A percentile compares a stretch with the other conserved stretches of the same genome.
phyloP scores from a whole-genome alignment of 768 basidiomycete genomes.

The Zangia roseola region DNA sequence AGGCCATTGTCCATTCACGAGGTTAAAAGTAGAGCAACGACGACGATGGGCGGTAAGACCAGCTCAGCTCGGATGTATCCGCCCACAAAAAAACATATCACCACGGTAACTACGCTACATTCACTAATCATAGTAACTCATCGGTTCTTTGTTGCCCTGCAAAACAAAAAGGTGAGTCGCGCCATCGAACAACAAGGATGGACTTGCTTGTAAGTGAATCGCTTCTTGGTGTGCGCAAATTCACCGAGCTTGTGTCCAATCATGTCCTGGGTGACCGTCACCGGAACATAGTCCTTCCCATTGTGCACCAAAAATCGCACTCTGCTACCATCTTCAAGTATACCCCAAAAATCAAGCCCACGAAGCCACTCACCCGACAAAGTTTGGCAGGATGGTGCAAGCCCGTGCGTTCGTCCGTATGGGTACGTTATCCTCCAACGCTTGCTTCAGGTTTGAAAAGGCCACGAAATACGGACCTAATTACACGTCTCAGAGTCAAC shows the following conservation, averaged over 20 bases:
- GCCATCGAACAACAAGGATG: not conserved
- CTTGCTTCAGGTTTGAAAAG: conserved; percentile 84
- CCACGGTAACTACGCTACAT: conserved; percentile 24
- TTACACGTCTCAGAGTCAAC: not conserved
- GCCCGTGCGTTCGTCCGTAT: conserved; percentile 86
- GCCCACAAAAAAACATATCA: conserved; percentile 21
- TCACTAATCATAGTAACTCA: not conserved
- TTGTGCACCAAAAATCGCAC: conserved; percentile 93
- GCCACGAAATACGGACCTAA: conserved; percentile 95
- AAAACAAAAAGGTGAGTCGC: conserved; percentile 2
- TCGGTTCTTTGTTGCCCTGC: conserved; percentile 43
- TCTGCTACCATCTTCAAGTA: conserved; percentile 36
- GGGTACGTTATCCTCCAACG: conserved; percentile 76
- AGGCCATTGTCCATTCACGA: conserved; percentile 40
- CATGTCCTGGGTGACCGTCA: conserved; percentile 93
- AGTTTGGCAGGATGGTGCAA: conserved; percentile 93
- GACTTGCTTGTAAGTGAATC: conserved; percentile 81
- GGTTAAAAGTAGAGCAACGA: not conserved
- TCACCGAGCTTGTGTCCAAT: conserved; percentile 98
- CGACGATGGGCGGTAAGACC: not conserved
- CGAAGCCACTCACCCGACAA: conserved; percentile 89
- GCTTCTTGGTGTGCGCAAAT: conserved; percentile 88
- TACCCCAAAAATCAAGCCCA: not conserved
- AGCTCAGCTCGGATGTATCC: conserved; percentile 31
- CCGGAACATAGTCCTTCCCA: conserved; percentile 85